Conservation (phyloP, 805 yeast genomes). For the Metschnikowia aberdeeniae region DNA sequence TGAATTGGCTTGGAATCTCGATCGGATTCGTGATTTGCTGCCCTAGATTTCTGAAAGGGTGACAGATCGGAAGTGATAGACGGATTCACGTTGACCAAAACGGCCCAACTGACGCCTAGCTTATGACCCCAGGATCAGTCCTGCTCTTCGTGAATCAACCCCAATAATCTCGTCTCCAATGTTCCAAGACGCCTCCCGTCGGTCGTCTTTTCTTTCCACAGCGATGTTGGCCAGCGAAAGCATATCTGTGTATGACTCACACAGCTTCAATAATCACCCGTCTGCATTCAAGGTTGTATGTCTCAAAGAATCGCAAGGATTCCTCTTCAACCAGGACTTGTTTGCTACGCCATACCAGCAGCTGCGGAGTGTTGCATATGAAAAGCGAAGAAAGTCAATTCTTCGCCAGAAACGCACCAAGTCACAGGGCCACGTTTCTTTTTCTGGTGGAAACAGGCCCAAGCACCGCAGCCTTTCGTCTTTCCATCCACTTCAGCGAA, state of each 20-base stretch:
- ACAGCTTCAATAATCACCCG: conserved; percentile 27
- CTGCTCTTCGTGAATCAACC: neutral
- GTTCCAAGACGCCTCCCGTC: neutral
- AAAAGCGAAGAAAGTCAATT: conserved; percentile 23
- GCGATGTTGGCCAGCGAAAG: conserved; percentile 56
- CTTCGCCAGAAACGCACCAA: conserved; percentile 11
- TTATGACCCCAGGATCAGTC: neutral
- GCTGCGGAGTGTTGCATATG: conserved; percentile 33
- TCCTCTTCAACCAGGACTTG: conserved; percentile 70
- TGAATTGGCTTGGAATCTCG: no score
- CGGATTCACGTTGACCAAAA: no score
- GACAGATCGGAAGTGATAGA: no score
- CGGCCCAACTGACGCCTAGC: no score
- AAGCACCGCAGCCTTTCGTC: conserved; percentile 30
- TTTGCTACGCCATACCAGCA: conserved; percentile 73
- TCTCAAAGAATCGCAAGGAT: conserved; percentile 66
- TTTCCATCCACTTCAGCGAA: conserved; percentile 21
- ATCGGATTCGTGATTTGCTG: no score
- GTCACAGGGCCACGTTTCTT: conserved; percentile 10
- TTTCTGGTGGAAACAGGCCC: neutral
- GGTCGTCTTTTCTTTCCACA: conserved; percentile 47
- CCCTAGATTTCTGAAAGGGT: no score
- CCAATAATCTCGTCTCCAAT: no score
- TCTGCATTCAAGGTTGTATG: conserved; percentile 37
- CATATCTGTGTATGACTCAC: conserved; percentile 49